Evolutionary conservation across 306 rosid species (phyloP), one percentile per base, ranked within the genome.

Genomic region (Trifolium repens): DNA sequence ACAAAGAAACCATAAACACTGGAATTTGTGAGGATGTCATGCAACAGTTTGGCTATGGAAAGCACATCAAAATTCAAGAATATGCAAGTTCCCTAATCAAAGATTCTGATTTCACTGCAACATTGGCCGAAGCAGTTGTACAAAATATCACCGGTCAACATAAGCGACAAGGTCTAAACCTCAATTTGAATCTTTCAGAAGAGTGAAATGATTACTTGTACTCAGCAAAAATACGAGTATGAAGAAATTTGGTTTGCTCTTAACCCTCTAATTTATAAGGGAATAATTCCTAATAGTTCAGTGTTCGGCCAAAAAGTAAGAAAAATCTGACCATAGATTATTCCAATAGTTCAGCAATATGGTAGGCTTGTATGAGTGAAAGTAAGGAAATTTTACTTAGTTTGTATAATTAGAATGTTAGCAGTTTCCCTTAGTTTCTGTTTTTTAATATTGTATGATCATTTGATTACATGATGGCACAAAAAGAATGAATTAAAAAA

Each of bases 81-180:
- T 85, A 37, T 64, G 84, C 84, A 14, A 76, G 85, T 70, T 80
- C 81, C 44, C 65, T 89, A 42, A 67, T 90, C 30, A 89, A 78
- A 53, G 91, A 91, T 83, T 82, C 78, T 7, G 75, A 63, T 27
- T 86, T 91, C 78, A 87, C 86, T 1, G 14, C 76, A 12, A 74
- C 90, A 46, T 69, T 91, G 70, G 97, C 90, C 17, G 85, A 87
- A 46, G 94, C 93, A 32, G 93, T 91, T 82, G 91, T 86, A 8
- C 71, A 79, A 46, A 84, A 86, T 79, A 76, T 86, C 74, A 75
- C 78, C 54, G 39, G 49, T 42, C 85, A 73, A 15, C 81, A 68
- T 15, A 70, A 78, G 78, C 47, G 37, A 65, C 81, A 71, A 73
- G 75, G 5, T 54, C 70, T 79, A 44, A 80, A 81, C 40, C 84